A percentile compares a stretch with the other conserved stretches of the same genome.
Evolutionary conservation across 495 filamentous ascomycete genomes (phyloP).

Genomic region (Penicillium crystallinum): DNA sequence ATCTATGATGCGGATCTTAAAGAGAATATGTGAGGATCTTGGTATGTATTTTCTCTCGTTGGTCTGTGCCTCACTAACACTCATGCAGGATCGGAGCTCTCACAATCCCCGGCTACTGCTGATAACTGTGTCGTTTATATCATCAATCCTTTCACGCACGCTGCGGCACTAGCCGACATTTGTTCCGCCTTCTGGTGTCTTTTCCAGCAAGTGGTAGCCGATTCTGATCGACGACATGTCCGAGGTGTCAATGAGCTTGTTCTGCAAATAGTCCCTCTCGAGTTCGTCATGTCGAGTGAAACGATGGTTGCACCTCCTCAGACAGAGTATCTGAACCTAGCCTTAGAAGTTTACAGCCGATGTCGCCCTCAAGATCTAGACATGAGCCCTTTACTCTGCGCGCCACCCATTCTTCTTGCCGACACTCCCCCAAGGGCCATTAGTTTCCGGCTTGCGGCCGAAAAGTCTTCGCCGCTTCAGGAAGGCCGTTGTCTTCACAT

Average conservation of each 20-base stretch:
- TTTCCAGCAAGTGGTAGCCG: slow-evolving; percentile 60
- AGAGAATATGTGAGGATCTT: slow-evolving; percentile 36
- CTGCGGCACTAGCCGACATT: slow-evolving; percentile 63
- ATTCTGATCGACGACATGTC: slow-evolving; percentile 43
- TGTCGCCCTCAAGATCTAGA: slow-evolving; percentile 55
- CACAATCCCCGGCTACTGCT: slow-evolving; percentile 39
- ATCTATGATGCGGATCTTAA: slow-evolving; percentile 35
- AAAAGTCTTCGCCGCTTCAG: slow-evolving; percentile 58
- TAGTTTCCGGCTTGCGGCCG: slow-evolving; percentile 67
- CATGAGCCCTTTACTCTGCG: slow-evolving; percentile 38
- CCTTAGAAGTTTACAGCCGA: slow-evolving; percentile 82
- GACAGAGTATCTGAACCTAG: slow-evolving; percentile 61
- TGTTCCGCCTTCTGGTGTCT: slow-evolving; percentile 75
- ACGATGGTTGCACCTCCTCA: slow-evolving; percentile 63
- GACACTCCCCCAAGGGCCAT: slow-evolving; percentile 64
- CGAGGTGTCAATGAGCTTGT: slow-evolving; percentile 62
- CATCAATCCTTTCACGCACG: slow-evolving; percentile 65
- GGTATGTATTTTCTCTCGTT: slow-evolving; percentile 28
- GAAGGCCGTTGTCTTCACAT: slow-evolving; percentile 83
- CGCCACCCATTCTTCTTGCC: slow-evolving; percentile 73
- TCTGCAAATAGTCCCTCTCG: slow-evolving; percentile 74
- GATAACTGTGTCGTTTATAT: slow-evolving; percentile 82
- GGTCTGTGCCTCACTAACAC: slow-evolving; percentile 17
- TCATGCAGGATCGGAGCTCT: slow-evolving; percentile 35
- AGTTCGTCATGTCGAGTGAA: slow-evolving; percentile 61